Conservation (phyloP, 2,329 filamentous ascomycete genomes). For the Thermothelomyces thermophilus region DNA sequence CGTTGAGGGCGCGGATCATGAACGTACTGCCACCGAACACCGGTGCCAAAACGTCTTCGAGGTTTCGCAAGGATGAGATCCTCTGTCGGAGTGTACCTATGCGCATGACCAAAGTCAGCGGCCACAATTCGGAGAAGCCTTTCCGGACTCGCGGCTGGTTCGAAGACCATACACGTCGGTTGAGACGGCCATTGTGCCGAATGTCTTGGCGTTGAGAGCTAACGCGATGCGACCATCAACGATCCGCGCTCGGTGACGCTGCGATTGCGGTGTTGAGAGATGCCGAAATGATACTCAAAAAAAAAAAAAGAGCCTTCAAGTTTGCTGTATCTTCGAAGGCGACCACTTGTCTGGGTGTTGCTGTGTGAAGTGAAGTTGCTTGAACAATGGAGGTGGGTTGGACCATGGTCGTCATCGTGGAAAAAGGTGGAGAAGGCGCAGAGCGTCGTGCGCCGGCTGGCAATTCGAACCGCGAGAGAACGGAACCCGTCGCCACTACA, state of each 20-base stretch:
- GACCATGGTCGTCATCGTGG: conserved; percentile 11
- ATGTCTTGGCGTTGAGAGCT: conserved; percentile 24
- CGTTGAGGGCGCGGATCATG: not conserved
- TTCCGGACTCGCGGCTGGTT: not conserved
- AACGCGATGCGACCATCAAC: conserved; percentile 28
- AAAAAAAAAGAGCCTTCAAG: not conserved
- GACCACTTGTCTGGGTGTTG: not conserved
- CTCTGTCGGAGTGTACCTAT: conserved; percentile 60
- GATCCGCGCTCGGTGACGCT: not conserved
- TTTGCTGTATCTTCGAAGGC: not conserved
- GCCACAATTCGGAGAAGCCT: not conserved
- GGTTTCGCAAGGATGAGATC: conserved; percentile 53
- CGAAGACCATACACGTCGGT: conserved; percentile 35
- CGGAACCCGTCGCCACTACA: not conserved
- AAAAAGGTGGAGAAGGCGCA: conserved; percentile 1
- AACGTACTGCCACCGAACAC: conserved; percentile 19
- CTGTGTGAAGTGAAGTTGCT: not conserved
- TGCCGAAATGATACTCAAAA: not conserved
- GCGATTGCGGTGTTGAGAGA: not conserved
- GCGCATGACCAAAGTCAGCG: conserved; percentile 10
- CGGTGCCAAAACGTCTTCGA: conserved; percentile 60
- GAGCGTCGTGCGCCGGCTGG: too few species aligned
- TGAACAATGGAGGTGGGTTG: conserved; percentile 5
- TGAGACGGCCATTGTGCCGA: conserved; percentile 47
- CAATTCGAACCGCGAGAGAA: not conserved